Evolutionary conservation across 1,284 basidiomycete species (phyloP), one percentile per base, ranked within the genome.

Genomic region (Cryptococcus maquisensis): DNA sequence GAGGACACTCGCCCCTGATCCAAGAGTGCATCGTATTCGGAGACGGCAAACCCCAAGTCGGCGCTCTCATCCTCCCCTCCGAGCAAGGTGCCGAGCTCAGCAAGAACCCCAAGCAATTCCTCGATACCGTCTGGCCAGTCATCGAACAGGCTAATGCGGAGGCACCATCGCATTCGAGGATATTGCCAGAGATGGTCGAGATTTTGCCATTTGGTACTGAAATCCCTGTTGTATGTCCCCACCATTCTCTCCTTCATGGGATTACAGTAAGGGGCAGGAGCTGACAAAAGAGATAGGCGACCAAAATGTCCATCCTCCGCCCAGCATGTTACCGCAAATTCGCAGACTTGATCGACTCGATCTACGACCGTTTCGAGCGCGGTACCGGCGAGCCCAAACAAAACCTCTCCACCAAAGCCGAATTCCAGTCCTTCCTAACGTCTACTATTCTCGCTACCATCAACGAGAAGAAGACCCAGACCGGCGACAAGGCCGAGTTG

Each of bases 11-110:
- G 20, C 77, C 80, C 0, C 77, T 80, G 35, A 61, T 79, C 26
- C 66, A 66, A 24, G 79, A 80, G 58, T 82, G 81, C 26, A 79
- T 85, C 59, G 79, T 86, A 45, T 85, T 85, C 48, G 84, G 84
- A 7, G 76, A 80, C 18, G 81, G 77, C 4, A 73, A 79, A 42
- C 78, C 82, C 5, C 81, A 82, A 55, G 76, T 79, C 6, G 84
- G 84, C 5, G 80, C 78, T 3, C 71, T 85, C 13, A 79, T 85
- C 52, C 74, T 84, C n/a, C 82, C 82, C 0, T 80, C 82, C 1
- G 80, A 81, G 15, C 62, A 75, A 0, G 79, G 74, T 1, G 77
- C 75, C 36, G 72, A 75, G 38, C 67, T 78, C 42, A 67, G 76
- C 10, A 65, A 69, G 18, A 67, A 74, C 41, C 74, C 79, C 52